A percentile compares a stretch with the other conserved stretches of the same genome.
phyloP scores from a whole-genome alignment of 2,329 filamentous ascomycete genomes.

The Trichophaea hybrida region DNA sequence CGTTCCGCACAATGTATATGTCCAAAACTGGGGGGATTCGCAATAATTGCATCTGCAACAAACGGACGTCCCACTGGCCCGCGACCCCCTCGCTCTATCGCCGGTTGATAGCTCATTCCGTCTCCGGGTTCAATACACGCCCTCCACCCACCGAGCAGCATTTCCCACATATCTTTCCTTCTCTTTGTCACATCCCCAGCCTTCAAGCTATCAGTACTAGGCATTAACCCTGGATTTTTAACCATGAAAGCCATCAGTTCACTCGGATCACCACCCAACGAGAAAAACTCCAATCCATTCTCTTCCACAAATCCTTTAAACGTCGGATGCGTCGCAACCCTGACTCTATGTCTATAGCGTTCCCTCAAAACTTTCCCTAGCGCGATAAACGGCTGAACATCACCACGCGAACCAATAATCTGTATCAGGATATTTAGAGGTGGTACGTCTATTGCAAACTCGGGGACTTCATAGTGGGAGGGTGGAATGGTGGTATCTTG shows the following conservation, averaged over 20 bases:
- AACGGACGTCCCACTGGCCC: slow-evolving; percentile 43
- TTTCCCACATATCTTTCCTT: slow-evolving; percentile 59
- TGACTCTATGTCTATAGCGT: slow-evolving; percentile 54
- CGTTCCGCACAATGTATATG: slow-evolving; percentile 64
- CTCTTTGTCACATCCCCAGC: slow-evolving; percentile 64
- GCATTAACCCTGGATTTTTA: slow-evolving; percentile 74
- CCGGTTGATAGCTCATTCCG: slow-evolving; percentile 14
- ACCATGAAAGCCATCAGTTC: slow-evolving; percentile 84
- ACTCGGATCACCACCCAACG: slow-evolving; percentile 59
- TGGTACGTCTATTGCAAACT: slow-evolving; percentile 17
- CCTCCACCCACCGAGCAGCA: slow-evolving; percentile 73
- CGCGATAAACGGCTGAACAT: slow-evolving; percentile 66
- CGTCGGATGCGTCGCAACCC: slow-evolving; percentile 56
- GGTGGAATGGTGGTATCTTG: not conserved
- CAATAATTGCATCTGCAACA: slow-evolving; percentile 68
- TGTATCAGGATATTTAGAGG: slow-evolving; percentile 64
- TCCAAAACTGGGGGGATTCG: slow-evolving; percentile 63
- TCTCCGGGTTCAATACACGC: slow-evolving; percentile 42
- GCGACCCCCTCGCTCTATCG: not conserved
- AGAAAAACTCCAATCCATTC: slow-evolving; percentile 60
- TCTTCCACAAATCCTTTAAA: slow-evolving; percentile 56
- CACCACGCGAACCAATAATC: slow-evolving; percentile 67
- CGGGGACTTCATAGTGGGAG: slow-evolving; percentile 9
- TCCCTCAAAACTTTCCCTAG: slow-evolving; percentile 56
- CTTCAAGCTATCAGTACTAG: slow-evolving; percentile 59